Conservation (phyloP, 2,329 filamentous ascomycete species). For the Apiospora saccharicola region DNA sequence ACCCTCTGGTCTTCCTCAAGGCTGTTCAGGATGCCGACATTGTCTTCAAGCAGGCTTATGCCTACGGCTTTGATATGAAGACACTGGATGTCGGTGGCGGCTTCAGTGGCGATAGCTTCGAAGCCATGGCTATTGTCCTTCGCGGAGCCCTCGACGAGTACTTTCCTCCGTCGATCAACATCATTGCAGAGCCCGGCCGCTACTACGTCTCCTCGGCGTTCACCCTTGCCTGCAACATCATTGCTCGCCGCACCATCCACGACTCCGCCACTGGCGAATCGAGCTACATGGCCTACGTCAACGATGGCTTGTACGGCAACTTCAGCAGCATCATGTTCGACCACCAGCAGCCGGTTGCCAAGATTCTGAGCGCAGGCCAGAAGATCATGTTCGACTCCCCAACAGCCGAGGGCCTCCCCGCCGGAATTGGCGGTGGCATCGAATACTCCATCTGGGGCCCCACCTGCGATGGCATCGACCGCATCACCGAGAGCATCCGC, state of each 20-base stretch:
- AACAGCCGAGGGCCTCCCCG: conserved; percentile 54
- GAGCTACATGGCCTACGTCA: conserved; percentile 96
- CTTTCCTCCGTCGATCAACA: conserved; percentile 80
- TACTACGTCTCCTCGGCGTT: conserved; percentile 96
- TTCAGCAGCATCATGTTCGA: conserved; percentile 99
- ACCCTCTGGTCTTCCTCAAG: conserved; percentile 89
- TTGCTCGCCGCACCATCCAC: conserved; percentile 88
- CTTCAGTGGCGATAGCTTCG: conserved; percentile 90
- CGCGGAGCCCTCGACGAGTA: conserved; percentile 83
- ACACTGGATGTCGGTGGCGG: conserved; percentile 94
- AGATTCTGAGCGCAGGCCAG: conserved; percentile 73
- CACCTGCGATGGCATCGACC: conserved; percentile 97
- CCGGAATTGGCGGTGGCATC: conserved; percentile 56
- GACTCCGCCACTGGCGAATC: conserved; percentile 70
- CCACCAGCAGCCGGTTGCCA: conserved; percentile 89
- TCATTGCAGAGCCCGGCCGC: conserved; percentile 95
- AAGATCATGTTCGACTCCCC: conserved; percentile 65
- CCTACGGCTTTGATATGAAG: conserved; percentile 80
- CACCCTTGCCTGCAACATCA: conserved; percentile 94
- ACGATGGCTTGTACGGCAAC: conserved; percentile 97
- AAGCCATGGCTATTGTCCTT: conserved; percentile 85
- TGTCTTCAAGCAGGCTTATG: conserved; percentile 86
- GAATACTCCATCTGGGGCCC: conserved; percentile 99
- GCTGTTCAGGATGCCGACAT: conserved; percentile 87
- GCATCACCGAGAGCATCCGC: conserved; percentile 82